Base-by-base conservation (phyloP, 352 stramenopile species). In the Globisporangium emineosum region DNA sequence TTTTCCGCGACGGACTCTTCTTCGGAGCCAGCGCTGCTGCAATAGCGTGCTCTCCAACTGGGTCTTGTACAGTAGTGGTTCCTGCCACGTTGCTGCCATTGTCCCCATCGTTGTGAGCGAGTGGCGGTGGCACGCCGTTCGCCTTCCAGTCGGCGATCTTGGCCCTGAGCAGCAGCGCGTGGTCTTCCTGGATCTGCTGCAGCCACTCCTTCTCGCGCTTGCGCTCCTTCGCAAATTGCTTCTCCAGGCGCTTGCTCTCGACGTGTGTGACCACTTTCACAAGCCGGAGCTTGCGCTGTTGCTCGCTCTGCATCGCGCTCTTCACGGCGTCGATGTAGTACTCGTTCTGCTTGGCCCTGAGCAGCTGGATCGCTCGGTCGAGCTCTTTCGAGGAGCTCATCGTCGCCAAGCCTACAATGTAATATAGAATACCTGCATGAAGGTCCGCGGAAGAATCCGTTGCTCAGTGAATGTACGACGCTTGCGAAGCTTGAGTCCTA, bases 261-360 rank as follows among this genome's bases (percentile, higher is more conserved):
- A 79, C 57, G 33, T 76, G 78, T n/a, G 58, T 78, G 8, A 45
- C 56, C 19, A 62, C 73, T 50, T 71, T 78, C 13, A 68, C 66
- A 23, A 90, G 66, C 47, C 75, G 72, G 57, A 54, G 27, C 37
- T 85, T 81, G 37, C 81, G 81, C 49, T 78, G 68, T 45, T 80
- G 67, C 59, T 90, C 81, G n/a, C 65, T 67, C 53, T 83, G 71
- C 30, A 90, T 66, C 17, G 81, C 78, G 8, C 79, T 64, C 61
- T 85, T 71, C 19, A 90, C 77, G 12, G 73, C 70, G 21, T 88
- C 64, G 29, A 88, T 79, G 49, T 87, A 90, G 60, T 86, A 82
- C 52, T 42, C 50, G 32, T 59, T 66, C 37, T 66, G 60, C 50
- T 60, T 66, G 35, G 50, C 52, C 12, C 27, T 50, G 15, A 40